Evolutionary conservation across 768 basidiomycete species (phyloP).

Genomic region (Saitozyma podzolica): DNA sequence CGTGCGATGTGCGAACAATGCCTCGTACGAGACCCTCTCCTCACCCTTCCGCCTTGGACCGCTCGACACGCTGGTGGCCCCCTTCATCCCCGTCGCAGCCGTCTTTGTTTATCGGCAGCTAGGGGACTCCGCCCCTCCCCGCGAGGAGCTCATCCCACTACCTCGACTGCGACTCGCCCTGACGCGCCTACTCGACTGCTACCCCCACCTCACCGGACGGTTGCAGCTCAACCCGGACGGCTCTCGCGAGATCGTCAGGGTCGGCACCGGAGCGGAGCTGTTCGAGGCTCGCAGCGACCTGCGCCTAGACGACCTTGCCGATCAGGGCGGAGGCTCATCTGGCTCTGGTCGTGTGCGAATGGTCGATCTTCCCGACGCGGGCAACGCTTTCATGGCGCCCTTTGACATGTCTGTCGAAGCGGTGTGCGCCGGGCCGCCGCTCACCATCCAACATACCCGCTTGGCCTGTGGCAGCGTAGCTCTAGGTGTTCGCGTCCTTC

Average conservation of each 20-base stretch:
- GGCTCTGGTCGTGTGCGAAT: neutral
- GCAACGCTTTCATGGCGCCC: constrained; percentile 26
- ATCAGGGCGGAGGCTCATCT: neutral
- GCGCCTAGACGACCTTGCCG: neutral
- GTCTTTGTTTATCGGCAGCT: constrained; percentile 23
- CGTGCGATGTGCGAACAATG: too few relatives aligned
- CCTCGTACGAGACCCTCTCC: too few relatives aligned
- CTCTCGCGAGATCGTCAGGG: neutral
- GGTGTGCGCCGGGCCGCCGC: constrained; percentile 14
- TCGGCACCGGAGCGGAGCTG: constrained; percentile 4
- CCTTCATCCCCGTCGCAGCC: constrained; percentile 22
- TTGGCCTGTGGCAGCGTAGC: constrained; percentile 29
- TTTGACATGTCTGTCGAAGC: constrained; percentile 11
- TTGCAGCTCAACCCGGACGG: constrained; percentile 8
- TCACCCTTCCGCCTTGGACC: constrained; percentile 14
- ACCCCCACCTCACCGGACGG: constrained; percentile 34
- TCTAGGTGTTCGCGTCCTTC: constrained; percentile 27
- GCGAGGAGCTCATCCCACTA: neutral
- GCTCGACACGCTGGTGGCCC: constrained; percentile 15
- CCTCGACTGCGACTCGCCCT: constrained; percentile 6
- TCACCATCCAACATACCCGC: constrained; percentile 25
- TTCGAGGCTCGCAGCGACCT: neutral
- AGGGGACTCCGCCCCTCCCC: neutral
- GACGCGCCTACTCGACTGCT: constrained; percentile 19
- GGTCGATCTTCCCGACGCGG: constrained; percentile 15